Conservation (phyloP, 805 yeast species). For the Hanseniaspora hatyaiensis region DNA sequence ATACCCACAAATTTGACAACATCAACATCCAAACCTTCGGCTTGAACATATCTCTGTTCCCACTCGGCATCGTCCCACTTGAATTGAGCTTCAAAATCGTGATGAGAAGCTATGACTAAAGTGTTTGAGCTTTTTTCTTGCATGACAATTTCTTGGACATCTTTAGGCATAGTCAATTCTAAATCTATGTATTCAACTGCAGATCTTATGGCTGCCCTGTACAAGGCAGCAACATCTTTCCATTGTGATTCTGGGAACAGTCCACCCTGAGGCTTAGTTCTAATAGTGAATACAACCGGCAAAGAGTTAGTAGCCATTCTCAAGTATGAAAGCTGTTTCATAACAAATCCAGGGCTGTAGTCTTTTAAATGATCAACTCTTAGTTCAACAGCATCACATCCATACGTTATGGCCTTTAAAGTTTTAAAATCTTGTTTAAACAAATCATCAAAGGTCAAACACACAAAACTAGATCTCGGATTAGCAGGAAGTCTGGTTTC, state of each 20-base stretch:
- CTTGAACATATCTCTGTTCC: slow-evolving; percentile 61
- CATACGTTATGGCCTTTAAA: slow-evolving; percentile 47
- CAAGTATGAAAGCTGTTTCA: slow-evolving; percentile 58
- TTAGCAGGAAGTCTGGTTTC: slow-evolving; percentile 26
- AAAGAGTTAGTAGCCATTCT: slow-evolving; percentile 49
- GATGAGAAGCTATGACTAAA: slow-evolving; percentile 70
- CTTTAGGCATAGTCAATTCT: slow-evolving; percentile 57
- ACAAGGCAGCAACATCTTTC: slow-evolving; percentile 39
- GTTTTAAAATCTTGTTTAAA: slow-evolving; percentile 31
- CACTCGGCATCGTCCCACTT: slow-evolving; percentile 63
- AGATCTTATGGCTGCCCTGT: slow-evolving; percentile 52
- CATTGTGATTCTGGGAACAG: slow-evolving; percentile 50
- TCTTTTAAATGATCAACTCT: slow-evolving; percentile 60
- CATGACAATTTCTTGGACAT: slow-evolving; percentile 41
- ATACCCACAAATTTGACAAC: slow-evolving; percentile 72
- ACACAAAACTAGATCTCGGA: slow-evolving; percentile 53
- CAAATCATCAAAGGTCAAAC: slow-evolving; percentile 59
- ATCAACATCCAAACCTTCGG: slow-evolving; percentile 54
- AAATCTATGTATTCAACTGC: slow-evolving; percentile 76
- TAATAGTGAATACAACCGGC: slow-evolving; percentile 72
- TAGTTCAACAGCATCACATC: slow-evolving; percentile 73
- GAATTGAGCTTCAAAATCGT: slow-evolving; percentile 52
- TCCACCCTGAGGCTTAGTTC: slow-evolving; percentile 77
- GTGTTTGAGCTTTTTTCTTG: slow-evolving; percentile 44
- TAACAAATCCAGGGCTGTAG: slow-evolving; percentile 44